phyloP scores from a whole-genome alignment of 768 basidiomycete species.

The Lentinula sp. region DNA sequence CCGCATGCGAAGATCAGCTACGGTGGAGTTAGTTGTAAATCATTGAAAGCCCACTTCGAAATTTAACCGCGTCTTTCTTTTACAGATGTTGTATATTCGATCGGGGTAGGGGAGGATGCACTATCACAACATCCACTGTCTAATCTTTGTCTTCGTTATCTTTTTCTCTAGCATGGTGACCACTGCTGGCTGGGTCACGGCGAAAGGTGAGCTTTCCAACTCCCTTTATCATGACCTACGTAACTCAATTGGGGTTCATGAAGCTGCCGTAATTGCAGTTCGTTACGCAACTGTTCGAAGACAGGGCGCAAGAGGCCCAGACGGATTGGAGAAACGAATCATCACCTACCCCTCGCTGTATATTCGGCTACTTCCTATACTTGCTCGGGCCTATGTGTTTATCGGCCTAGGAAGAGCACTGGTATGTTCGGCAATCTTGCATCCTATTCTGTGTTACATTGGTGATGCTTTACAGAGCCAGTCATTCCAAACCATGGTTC shows the following conservation, averaged over 20 bases:
- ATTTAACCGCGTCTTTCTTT: neutral
- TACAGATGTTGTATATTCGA: conserved; percentile 70
- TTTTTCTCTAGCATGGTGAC: conserved; percentile 50
- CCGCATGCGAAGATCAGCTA: conserved; percentile 73
- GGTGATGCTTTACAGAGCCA: conserved; percentile 27
- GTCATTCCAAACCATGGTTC: conserved; percentile 44
- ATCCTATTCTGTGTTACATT: neutral
- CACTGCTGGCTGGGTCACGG: conserved; percentile 54
- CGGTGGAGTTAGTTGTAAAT: conserved; percentile 49
- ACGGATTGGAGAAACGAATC: conserved; percentile 58
- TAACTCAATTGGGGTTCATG: neutral
- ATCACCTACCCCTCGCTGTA: conserved; percentile 72
- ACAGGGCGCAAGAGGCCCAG: conserved; percentile 48
- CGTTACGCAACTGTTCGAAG: conserved; percentile 70
- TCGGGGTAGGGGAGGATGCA: conserved; percentile 37
- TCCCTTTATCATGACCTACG: neutral
- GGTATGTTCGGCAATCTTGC: conserved; percentile 45
- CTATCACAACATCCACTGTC: neutral
- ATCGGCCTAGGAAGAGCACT: conserved; percentile 55
- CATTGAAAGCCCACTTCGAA: neutral
- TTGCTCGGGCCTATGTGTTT: conserved; percentile 66
- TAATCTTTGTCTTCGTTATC: neutral
- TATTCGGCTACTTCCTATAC: conserved; percentile 64
- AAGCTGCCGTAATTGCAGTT: conserved; percentile 57
- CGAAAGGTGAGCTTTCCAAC: conserved; percentile 40